Base-by-base conservation (phyloP, 192 early-diverging fungal genomes). In the Coemansia sp. region DNA sequence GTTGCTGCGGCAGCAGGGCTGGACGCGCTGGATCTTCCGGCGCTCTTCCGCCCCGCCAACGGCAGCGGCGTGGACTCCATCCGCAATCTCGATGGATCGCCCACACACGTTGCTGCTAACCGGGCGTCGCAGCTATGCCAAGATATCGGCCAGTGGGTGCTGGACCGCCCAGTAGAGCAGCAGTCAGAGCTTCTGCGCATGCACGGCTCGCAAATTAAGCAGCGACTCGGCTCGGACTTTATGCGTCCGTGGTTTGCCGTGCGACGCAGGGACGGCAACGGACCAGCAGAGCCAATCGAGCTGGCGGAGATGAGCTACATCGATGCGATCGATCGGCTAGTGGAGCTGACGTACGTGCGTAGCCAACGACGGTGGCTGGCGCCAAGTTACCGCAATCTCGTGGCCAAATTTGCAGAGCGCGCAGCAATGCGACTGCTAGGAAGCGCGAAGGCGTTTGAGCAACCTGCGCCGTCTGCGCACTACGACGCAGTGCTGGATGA, bases 161-260 rank as follows among this genome's bases (percentile, higher is more conserved):
- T 96, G 60, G 72, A 68, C 56, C 86, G 94, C 34, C 92, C 96
- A 30, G 79, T 83, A 34, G 94, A 95, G 56, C 94, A 95, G 84
- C 89, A 92, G 51, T 51, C 89, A 21, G 64, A 81, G 55, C 84
- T 85, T 54, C 65, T 98, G 51, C 61, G 85, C 53, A 82, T 87
- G 54, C 92, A 90, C 81, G 89, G 90, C 83, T 87, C 90, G 38
- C 91, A 94, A 67, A 90, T 98, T 24, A 91, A 95, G 64, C 70
- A 86, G 56, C 85, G 89, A 9, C 83, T 98, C 38, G 94, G 94
- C 74, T 85, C 76, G 31, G 93, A 98, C 73, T 95, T 87, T 81
- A 92, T 94, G 82, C 92, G 95, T 79, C 90, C 91, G 30, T 98
- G 96, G 96, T 96, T 98, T 67, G 94, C 44, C 88, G 89, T 71